A percentile compares a stretch with the other conserved stretches of the same genome.
These are phyloP conservation scores for Hibiscus trionum DNA, from an alignment of 345 rosid species.

Conservation along the genomic window DNA sequence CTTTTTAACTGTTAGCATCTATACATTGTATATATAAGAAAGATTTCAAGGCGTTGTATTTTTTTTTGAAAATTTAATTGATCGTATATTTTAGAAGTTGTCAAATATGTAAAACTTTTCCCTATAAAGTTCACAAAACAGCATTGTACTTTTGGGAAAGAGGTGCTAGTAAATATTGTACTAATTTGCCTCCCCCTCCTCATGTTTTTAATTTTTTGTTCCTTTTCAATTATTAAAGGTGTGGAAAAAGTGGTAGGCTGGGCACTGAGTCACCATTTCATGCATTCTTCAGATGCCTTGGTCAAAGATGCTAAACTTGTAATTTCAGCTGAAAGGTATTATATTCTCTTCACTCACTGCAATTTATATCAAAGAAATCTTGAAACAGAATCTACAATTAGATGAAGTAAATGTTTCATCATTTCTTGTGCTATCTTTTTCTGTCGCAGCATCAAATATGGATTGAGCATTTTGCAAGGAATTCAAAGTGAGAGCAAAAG, in stretches of 20 bases:
- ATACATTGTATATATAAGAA: neutral
- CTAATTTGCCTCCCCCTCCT: too few species aligned
- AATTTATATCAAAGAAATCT: conserved; percentile 39
- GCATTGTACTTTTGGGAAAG: too few species aligned
- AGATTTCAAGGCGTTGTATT: too few species aligned
- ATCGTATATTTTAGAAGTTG: too few species aligned
- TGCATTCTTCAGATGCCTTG: conserved; percentile 54
- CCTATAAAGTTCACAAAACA: too few species aligned
- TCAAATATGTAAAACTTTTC: too few species aligned
- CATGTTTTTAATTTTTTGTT: neutral
- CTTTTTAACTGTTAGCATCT: neutral
- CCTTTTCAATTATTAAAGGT: conserved; percentile 28
- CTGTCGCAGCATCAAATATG: conserved; percentile 56
- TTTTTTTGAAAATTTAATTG: too few species aligned
- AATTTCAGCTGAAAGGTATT: conserved; percentile 68
- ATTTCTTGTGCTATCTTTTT: too few species aligned
- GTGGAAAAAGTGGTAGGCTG: conserved; percentile 93
- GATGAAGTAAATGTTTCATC: neutral
- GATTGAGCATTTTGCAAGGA: conserved; percentile 59
- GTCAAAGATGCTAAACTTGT: conserved; percentile 55
- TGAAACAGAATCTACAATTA: neutral
- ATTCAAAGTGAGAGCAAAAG: conserved; percentile 65
- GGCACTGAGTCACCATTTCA: conserved; percentile 77
- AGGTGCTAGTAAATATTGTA: too few species aligned
- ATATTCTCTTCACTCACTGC: neutral